phyloP scores from a whole-genome alignment of 2,329 filamentous ascomycete genomes.

The Madurella fahalii region DNA sequence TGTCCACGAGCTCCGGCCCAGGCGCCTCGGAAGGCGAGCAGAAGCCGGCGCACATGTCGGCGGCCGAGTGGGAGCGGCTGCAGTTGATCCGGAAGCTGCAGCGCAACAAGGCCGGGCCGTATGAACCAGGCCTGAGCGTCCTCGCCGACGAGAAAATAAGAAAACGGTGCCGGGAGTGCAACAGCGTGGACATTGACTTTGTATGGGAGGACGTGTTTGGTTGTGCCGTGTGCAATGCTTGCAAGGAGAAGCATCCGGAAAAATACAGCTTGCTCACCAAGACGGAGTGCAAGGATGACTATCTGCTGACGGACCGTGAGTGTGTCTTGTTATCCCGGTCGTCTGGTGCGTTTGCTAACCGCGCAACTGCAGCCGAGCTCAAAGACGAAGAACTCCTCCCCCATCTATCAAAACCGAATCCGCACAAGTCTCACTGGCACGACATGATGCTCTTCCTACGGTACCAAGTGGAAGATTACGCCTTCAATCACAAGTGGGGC shows the following conservation, averaged over 20 bases:
- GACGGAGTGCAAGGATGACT: conserved; percentile 93
- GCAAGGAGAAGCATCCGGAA: conserved; percentile 86
- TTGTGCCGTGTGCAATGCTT: conserved; percentile 70
- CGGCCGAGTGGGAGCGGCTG: conserved; percentile 85
- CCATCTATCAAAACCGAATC: conserved; percentile 84
- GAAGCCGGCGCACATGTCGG: conserved; percentile 82
- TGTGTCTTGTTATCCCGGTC: conserved; percentile 23
- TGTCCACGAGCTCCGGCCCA: conserved; percentile 44
- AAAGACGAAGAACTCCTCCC: conserved; percentile 82
- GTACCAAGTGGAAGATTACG: conserved; percentile 92
- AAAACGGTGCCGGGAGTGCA: conserved; percentile 81
- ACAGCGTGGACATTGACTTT: conserved; percentile 83
- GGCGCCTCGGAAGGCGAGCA: conserved; percentile 44
- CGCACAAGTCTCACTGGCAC: conserved; percentile 93
- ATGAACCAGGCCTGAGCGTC: conserved; percentile 82
- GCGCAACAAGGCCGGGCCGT: conserved; percentile 73
- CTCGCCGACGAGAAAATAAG: conserved; percentile 59
- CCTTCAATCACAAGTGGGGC: conserved; percentile 87
- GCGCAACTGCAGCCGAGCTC: conserved; percentile 66
- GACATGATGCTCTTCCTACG: conserved; percentile 98
- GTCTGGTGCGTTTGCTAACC: conserved; percentile 4
- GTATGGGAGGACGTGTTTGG: conserved; percentile 86
- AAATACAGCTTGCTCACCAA: conserved; percentile 96
- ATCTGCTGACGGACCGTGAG: conserved; percentile 85
- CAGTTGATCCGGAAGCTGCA: conserved; percentile 70